phyloP scores from a whole-genome alignment of 139 green algal species.

The Chlamydomonas incerta region DNA sequence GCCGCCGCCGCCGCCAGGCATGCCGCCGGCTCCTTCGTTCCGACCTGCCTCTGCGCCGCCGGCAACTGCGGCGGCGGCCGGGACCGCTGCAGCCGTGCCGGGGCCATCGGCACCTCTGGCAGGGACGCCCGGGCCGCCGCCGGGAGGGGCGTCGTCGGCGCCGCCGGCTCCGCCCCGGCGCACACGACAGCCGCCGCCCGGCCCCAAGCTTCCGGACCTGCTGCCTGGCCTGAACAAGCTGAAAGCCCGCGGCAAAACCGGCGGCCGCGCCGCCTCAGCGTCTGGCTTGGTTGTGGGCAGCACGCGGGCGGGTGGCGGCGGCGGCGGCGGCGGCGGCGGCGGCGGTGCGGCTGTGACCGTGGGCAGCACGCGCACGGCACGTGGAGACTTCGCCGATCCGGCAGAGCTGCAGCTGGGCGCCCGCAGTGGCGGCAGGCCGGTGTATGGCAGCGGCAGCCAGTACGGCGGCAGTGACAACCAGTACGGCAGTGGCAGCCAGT shows the following conservation, averaged over 20 bases:
- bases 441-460: not conserved
- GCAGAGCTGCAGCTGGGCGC: not conserved
- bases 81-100: too few species aligned
- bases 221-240: not conserved
- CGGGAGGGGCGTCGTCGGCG: too few species aligned
- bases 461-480: not conserved
- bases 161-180: not conserved
- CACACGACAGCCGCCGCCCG: not conserved
- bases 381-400: slow-evolving; percentile 17
- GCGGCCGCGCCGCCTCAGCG: not conserved
- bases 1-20: not conserved
- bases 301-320: not conserved
- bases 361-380: slow-evolving; percentile 19
- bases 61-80: not conserved
- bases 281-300: not conserved
- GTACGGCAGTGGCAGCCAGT: not conserved
- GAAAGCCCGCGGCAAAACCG: not conserved
- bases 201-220: not conserved
- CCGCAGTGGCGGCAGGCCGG: not conserved
- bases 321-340: not conserved
- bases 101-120: too few species aligned
- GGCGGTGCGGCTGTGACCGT: not conserved
- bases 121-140: too few species aligned
- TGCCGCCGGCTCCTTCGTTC: not conserved
- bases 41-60: too few species aligned